phyloP scores from a whole-genome alignment of 176 grass and related monocot genomes.

The Avena sativa region DNA sequence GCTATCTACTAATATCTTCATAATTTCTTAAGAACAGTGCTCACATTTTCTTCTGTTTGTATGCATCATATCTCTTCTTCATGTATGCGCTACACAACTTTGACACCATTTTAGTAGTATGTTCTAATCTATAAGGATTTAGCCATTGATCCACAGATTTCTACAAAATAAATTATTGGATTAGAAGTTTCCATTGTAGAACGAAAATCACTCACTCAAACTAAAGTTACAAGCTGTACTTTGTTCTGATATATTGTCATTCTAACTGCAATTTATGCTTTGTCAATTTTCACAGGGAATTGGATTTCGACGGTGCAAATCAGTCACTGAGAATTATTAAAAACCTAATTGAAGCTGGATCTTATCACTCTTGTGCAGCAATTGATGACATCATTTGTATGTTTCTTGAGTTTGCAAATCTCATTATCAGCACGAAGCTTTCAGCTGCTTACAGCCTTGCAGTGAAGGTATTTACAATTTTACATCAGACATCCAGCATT shows the following conservation, averaged over 20 bases:
- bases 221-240: slow-evolving; percentile 21
- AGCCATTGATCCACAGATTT: neutral
- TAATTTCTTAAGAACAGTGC: slow-evolving; percentile 12
- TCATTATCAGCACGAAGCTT: slow-evolving; percentile 73
- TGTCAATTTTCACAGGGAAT: slow-evolving; percentile 60
- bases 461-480: slow-evolving; percentile 67
- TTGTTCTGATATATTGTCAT: slow-evolving; percentile 31
- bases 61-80: slow-evolving; percentile 2
- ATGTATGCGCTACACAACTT: neutral
- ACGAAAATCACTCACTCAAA: neutral
- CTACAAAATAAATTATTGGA: slow-evolving; percentile 23
- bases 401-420: slow-evolving; percentile 68
- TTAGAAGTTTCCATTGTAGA: neutral
- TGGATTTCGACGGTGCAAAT: slow-evolving; percentile 67
- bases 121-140: slow-evolving; percentile 32
- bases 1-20: slow-evolving; percentile 16
- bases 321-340: slow-evolving; percentile 84
- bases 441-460: slow-evolving; percentile 65
- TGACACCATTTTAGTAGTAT: slow-evolving; percentile 15
- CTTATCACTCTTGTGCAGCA: slow-evolving; percentile 58
- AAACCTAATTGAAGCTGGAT: slow-evolving; percentile 79
- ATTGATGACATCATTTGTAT: slow-evolving; percentile 65
- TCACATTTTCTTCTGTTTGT: neutral
- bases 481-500: neutral
- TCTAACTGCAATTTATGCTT: slow-evolving; percentile 14